Percentiles rank a stretch among this genome's conserved stretches.
These are phyloP conservation scores for Yamadazyma phyllophila DNA, from an alignment of 805 yeast genomes.

Conservation along the genomic window DNA sequence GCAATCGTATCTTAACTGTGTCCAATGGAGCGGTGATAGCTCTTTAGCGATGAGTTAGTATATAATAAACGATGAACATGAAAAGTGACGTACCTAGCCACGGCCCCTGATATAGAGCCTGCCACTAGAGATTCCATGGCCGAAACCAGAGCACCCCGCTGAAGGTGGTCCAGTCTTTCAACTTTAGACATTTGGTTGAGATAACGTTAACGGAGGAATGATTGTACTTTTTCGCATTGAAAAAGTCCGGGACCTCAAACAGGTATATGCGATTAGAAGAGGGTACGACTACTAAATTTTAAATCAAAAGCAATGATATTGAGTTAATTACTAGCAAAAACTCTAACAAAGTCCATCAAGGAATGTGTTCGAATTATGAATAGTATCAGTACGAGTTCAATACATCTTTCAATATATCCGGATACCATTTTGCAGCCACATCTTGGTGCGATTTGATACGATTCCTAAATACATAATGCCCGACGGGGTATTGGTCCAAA, in stretches of 20 bases:
- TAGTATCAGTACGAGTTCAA: slow-evolving; percentile 14
- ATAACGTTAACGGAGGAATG: too few species aligned
- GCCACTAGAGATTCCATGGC: slow-evolving; percentile 56
- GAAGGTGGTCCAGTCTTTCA: slow-evolving; percentile 41
- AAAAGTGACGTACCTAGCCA: slow-evolving; percentile 34
- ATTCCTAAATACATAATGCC: slow-evolving; percentile 45
- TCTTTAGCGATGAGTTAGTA: slow-evolving; percentile 25
- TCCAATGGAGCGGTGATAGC: slow-evolving; percentile 76
- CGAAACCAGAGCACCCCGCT: slow-evolving; percentile 52
- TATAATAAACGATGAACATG: background rate
- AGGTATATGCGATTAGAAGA: too few species aligned
- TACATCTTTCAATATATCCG: slow-evolving; percentile 34
- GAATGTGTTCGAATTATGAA: background rate
- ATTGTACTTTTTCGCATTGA: slow-evolving; percentile 1
- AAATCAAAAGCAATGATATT: background rate
- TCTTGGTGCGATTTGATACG: slow-evolving; percentile 45
- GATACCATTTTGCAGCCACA: slow-evolving; percentile 43
- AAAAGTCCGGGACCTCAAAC: background rate
- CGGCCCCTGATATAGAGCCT: slow-evolving; percentile 69
- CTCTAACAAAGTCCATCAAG: too few species aligned
- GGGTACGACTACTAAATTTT: too few species aligned
- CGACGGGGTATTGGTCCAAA: slow-evolving; percentile 41
- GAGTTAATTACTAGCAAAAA: too few species aligned
- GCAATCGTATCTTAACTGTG: slow-evolving; percentile 72
- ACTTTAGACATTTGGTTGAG: background rate